Percentiles rank a stretch among this genome's conserved stretches.
Conservation (phyloP, 352 stramenopile species). For the Globisporangium takayamanum region DNA sequence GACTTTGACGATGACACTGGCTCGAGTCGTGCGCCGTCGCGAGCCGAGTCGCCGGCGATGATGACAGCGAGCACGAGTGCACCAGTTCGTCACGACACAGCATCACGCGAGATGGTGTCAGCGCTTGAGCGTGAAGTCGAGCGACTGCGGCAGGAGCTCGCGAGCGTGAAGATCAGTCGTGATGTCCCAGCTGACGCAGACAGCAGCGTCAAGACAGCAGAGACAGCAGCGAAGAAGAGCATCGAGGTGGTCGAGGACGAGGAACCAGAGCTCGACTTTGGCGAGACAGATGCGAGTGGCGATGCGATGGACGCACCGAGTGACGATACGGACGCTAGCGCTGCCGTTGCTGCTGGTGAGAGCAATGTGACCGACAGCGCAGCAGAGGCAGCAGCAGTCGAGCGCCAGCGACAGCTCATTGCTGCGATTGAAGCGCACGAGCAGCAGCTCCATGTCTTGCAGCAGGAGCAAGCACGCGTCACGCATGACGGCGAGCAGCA, state of each 20-base stretch:
- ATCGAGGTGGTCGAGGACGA: too few species aligned
- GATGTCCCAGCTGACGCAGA: neutral
- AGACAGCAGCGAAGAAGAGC: too few species aligned
- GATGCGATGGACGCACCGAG: too few species aligned
- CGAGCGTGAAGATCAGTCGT: neutral
- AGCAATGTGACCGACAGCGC: neutral
- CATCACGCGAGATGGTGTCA: neutral
- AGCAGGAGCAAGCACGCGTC: constrained; percentile 12
- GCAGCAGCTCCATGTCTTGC: constrained; percentile 16
- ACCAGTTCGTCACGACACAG: too few species aligned
- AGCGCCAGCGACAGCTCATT: neutral
- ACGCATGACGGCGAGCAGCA: constrained; percentile 12
- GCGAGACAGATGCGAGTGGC: too few species aligned
- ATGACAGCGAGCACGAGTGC: neutral
- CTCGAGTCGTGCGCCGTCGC: constrained; percentile 6
- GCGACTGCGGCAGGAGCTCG: constrained; percentile 23
- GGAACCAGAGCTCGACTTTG: too few species aligned
- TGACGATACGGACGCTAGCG: too few species aligned
- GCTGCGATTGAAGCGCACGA: constrained; percentile 1
- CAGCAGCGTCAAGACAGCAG: too few species aligned
- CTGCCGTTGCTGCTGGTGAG: too few species aligned
- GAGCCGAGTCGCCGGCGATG: neutral
- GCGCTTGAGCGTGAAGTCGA: constrained; percentile 26
- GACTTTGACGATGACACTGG: neutral
- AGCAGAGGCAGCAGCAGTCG: neutral